Evolutionary conservation across 768 basidiomycete species (phyloP), one percentile per base, ranked within the genome.

Genomic region (Mycena kentingensis): DNA sequence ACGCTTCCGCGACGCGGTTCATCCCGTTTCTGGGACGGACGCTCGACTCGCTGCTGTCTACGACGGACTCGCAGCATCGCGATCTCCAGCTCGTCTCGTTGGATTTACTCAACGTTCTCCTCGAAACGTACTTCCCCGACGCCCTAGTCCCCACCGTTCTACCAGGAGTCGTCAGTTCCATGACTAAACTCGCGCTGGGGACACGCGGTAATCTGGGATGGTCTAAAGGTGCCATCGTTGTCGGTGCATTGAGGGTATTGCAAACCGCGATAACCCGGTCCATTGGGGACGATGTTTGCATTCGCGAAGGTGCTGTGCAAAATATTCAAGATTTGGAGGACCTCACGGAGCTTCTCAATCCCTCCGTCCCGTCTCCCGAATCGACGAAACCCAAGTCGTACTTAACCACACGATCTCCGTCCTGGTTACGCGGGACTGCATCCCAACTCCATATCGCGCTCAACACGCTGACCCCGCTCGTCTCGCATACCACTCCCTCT

Each of bases 361-460:
- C 51, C 29, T 49, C 66, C 43, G 53, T 60, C 54, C 58, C 46
- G 19, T 31, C 62, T 37, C 41, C 54, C 11, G 51, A 46, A 11
- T 57, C 60, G 29, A 18, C 49, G 4, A 52, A 62, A n/a, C 55
- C 71, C 27, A 65, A 61, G n/a, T 73, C 73, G 10, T 82, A 74
- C 60, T 63, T 74, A 18, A 82, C 83, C n/a, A 60, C 68, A 3
- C 81, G 93, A 4, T 87, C 89, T 0, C 65, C 81, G 12, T 75
- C 85, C 0, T 98, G 95, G 90, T 77, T 97, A 37, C 79, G 77
- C 19, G 93, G 82, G 29, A 93, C 92, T 1, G 76, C 89, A 2
- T 80, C 90, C 5, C 93, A 97, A 62, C 71, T 98, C 11, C 82
- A 88, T 39, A 86, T 92, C 21, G 91, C 93, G 7, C 65, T 98